Conservation (phyloP, 768 basidiomycete genomes). For the Termitomyces sp. region DNA sequence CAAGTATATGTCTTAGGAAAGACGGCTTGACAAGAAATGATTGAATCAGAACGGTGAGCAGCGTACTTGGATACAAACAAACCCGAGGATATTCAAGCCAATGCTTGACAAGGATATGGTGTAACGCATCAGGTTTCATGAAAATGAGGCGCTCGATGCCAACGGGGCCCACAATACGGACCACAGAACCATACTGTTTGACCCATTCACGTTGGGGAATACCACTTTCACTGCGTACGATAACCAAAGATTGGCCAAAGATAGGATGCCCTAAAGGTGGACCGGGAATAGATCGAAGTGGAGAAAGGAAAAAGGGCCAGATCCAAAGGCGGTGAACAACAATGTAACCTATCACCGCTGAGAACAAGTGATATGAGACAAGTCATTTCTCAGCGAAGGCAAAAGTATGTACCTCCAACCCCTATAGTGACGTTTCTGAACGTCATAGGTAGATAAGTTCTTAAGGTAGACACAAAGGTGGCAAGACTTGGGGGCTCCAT, state of each 20-base stretch:
- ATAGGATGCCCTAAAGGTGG: slow-evolving; percentile 21
- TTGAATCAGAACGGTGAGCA: neutral
- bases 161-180: slow-evolving; percentile 39
- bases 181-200: slow-evolving; percentile 37
- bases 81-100: slow-evolving; percentile 42
- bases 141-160: slow-evolving; percentile 41
- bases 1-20: slow-evolving; percentile 36
- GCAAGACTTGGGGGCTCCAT: neutral
- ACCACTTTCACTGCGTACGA: slow-evolving; percentile 27
- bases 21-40: slow-evolving; percentile 24
- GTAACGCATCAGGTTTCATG: slow-evolving; percentile 35
- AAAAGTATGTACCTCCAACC: neutral
- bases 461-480: neutral
- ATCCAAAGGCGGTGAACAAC: slow-evolving; percentile 21
- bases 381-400: neutral
- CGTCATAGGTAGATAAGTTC: neutral
- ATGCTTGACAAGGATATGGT: slow-evolving; percentile 34
- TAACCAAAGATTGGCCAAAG: slow-evolving; percentile 7
- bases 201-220: slow-evolving; percentile 41
- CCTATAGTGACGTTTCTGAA: neutral
- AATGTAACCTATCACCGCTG: slow-evolving; percentile 12
- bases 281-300: slow-evolving; percentile 22
- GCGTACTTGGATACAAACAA: slow-evolving; percentile 14
- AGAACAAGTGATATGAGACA: too few relatives aligned
- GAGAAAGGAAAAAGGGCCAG: slow-evolving; percentile 24